Base-by-base conservation (phyloP, 2,329 filamentous ascomycete species). In the Diaporthe sp. region DNA sequence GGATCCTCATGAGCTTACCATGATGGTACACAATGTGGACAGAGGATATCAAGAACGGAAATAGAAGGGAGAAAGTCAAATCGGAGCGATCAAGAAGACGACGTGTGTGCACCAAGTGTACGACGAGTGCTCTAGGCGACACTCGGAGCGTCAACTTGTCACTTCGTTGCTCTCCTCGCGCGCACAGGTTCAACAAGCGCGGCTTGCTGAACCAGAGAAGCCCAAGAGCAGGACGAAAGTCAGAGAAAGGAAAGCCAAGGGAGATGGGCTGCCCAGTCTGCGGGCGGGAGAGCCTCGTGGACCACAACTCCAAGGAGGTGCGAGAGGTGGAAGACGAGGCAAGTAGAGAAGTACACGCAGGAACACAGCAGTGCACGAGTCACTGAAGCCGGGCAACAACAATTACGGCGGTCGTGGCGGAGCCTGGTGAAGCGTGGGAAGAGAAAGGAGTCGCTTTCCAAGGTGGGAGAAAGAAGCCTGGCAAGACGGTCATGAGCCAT, bases 1-100 rank as follows among this genome's bases (percentile, higher is more conserved):
- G 39, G 58, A 55, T 67, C 28, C 53, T 76, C 77, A 79, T 53
- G 76, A 73, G 74, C 79, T 79, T 79, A 80, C 77, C 80, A 80
- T 81, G 59, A 53, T 65, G 39, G 65, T 61, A 59, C 25, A 55
- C 58, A 44, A 57, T 65, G 58, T 65, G 34, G 58, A 51, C 59
- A 53, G 62, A 72, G 37, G 55, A 17, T 71, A 58, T 42, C 22
- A 46, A 68, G 7, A 57, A 31, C 61, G 49, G 58, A 22, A 34
- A 57, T 13, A 71, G 58, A 72, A 51, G 70, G 51, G 51, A 59
- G 42, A 22, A 61, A 37, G 58, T 55, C 44, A 49, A 68, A 53
- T 74, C 69, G 57, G 76, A 59, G 46, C 49, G 34, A 59, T 62
- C 61, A 65, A 72, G 72, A 37, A 68, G 42, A 72, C 55, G 68